These are phyloP conservation scores for Elongisporangium anandrum DNA, from an alignment of 352 stramenopile species.

Conservation along the genomic window DNA sequence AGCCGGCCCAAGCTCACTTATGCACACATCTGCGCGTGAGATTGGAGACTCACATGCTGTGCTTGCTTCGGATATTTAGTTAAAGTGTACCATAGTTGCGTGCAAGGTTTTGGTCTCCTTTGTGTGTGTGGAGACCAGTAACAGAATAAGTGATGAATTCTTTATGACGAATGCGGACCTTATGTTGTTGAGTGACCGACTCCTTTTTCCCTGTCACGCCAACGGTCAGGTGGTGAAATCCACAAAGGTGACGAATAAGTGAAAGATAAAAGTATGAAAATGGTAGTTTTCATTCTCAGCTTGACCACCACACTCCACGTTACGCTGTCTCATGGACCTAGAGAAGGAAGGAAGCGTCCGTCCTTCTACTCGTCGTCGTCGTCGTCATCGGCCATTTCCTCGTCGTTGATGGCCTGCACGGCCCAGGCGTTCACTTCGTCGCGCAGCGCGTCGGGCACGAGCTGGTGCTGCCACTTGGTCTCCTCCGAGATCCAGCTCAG, in stretches of 20 bases:
- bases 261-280: neutral
- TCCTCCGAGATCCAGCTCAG: constrained; percentile 97
- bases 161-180: neutral
- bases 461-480: constrained; percentile 93
- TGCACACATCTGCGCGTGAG: neutral
- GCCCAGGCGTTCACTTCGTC: constrained; percentile 84
- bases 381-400: constrained; percentile 86
- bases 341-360: neutral
- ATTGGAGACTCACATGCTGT: neutral
- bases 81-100: neutral
- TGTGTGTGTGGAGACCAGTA: neutral
- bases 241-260: no score
- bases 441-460: constrained; percentile 89
- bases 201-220: no score
- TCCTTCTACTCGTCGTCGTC: constrained; percentile 64
- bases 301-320: no score
- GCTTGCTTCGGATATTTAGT: neutral
- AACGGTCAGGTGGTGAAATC: neutral
- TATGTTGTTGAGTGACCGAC: neutral
- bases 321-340: neutral
- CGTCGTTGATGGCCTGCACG: constrained; percentile 81
- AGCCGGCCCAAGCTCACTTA: neutral
- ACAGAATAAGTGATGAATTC: neutral
- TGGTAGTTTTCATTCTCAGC: neutral
- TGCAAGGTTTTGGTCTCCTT: neutral